phyloP scores from a whole-genome alignment of 148 eudicot genomes.

The Cornus controversa region DNA sequence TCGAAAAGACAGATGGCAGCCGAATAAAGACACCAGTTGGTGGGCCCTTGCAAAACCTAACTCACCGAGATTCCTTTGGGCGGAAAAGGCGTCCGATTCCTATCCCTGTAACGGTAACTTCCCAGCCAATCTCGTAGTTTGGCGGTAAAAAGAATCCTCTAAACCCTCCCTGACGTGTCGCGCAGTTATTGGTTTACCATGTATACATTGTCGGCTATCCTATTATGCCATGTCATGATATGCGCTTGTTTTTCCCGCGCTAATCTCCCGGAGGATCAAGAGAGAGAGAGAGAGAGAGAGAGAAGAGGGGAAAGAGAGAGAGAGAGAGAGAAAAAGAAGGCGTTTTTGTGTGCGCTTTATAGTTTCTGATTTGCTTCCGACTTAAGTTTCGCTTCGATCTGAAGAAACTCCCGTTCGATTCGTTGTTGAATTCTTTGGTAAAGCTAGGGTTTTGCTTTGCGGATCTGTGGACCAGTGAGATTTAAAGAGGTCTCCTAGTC shows the following conservation, averaged over 20 bases:
- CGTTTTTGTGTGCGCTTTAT: neutral
- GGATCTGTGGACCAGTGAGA: neutral
- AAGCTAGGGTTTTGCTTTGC: conserved; percentile 21
- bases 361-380: neutral
- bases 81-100: too few species aligned
- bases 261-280: neutral
- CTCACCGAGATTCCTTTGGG: too few species aligned
- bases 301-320: neutral
- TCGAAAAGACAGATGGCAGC: too few species aligned
- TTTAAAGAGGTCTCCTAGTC: conserved; percentile 12
- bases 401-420: neutral
- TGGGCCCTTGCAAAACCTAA: too few species aligned
- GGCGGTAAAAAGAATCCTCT: neutral
- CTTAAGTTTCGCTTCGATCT: neutral
- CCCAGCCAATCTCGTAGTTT: neutral
- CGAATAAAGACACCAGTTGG: too few species aligned
- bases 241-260: conserved; percentile 3
- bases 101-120: neutral
- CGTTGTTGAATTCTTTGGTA: neutral
- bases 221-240: too few species aligned
- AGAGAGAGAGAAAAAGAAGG: neutral
- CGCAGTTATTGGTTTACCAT: neutral
- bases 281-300: neutral
- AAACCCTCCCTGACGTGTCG: neutral
- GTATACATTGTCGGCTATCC: neutral